A percentile compares a stretch with the other conserved stretches of the same genome.
These are phyloP conservation scores for Limnanthes douglasii DNA, from an alignment of 345 rosid species.

Conservation along the genomic window DNA sequence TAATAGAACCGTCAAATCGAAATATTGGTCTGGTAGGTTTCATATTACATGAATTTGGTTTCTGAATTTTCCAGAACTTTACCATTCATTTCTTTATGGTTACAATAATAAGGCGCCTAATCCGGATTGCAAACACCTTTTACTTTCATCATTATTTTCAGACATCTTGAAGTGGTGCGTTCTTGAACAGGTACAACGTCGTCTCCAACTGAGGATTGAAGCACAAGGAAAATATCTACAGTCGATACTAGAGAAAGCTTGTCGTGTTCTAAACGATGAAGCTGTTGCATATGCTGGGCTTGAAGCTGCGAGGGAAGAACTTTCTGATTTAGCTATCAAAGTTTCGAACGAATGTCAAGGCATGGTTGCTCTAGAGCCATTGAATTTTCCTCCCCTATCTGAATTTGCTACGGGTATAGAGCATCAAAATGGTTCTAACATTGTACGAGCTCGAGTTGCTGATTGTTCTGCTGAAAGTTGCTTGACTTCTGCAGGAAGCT, in stretches of 20 bases:
- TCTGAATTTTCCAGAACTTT: background rate
- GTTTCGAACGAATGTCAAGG: conserved; percentile 51
- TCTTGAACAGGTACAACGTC: conserved; percentile 68
- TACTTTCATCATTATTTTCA: background rate
- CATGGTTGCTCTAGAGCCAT: conserved; percentile 27
- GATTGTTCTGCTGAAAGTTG: conserved; percentile 76
- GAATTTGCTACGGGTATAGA: conserved; percentile 60
- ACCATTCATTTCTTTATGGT: background rate
- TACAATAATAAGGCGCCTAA: conserved; percentile 3
- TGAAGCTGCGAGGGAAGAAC: conserved; percentile 83
- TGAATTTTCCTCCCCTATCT: conserved; percentile 47
- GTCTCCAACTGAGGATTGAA: conserved; percentile 83
- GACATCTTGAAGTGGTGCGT: conserved; percentile 1
- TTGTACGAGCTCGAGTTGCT: conserved; percentile 24
- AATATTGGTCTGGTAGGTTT: background rate
- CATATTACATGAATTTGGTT: background rate
- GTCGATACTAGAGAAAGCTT: conserved; percentile 86
- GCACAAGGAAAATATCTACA: conserved; percentile 92
- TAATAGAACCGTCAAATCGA: background rate
- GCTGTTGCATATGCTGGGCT: conserved; percentile 51
- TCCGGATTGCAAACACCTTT: too few species aligned
- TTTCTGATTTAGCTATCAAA: conserved; percentile 77
- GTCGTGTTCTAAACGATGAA: conserved; percentile 75
- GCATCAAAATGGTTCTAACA: conserved; percentile 21
- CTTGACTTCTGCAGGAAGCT: conserved; percentile 48